Base-by-base conservation (phyloP, 192 early-diverging fungal genomes). In the Umbelopsis sp. region DNA sequence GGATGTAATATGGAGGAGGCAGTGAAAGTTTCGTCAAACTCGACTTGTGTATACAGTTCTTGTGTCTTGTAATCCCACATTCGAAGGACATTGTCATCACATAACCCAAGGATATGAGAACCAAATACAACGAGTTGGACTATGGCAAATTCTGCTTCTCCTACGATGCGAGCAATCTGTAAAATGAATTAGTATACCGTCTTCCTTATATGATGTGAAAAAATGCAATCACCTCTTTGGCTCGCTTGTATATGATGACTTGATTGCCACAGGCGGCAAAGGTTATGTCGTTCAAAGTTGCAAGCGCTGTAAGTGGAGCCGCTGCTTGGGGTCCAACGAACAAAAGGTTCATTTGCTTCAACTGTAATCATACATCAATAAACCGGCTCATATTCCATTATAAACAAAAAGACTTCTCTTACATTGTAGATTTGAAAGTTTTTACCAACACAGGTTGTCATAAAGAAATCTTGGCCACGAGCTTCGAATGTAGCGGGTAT, bases 361-460 rank as follows among this genome's bases (percentile, higher is more conserved):
- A 69, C 89, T 90, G 50, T 18, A 49, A 64, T 49, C 10, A 22
- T 67, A 82, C 13, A 70, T 33, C 64, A 64, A 47, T 69, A 25
- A 22, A 13, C 64, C 13, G 1, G 4, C 2, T 22, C 15, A 30
- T 13, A 51, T 10, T n/a, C 20, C 7, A 51, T 6, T 10, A n/a
- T 8, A 51, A 51, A 51, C 49, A n/a, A 51, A 51, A 10, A 13
- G 9, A 51, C 7, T 68, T 22, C n/a, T 22, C 81, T 51, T 79
- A 94, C 91, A 76, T 94, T 89, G 72, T 93, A 97, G 4, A 96
- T 88, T 58, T 98, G 96, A 76, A 93, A 98, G 25, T 89, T 93
- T 46, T 87, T 82, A 10, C 95, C 97, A 37, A 98, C 89, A 44
- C 91, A 89, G 2, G 93, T 88, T n/a, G 95, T 97, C 35, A 97